Conservation (phyloP, 1,284 basidiomycete genomes). For the Apiotrichum montevideense region DNA sequence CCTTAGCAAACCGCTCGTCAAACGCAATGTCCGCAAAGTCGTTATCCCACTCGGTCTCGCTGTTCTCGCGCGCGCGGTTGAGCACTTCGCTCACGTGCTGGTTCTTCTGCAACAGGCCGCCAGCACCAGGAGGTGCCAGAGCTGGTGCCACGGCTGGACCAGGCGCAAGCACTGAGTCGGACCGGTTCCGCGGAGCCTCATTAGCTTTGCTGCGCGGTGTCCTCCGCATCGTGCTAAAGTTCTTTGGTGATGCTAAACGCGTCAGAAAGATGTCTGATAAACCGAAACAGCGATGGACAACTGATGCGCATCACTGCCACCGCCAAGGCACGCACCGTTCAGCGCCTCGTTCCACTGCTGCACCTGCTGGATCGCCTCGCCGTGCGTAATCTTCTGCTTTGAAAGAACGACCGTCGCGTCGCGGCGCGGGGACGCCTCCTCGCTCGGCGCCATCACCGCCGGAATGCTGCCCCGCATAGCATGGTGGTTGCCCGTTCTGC, state of each 20-base stretch:
- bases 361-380: conserved; percentile 88
- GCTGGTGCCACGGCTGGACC: conserved; percentile 8
- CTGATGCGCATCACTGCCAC: not conserved
- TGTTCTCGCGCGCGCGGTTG: conserved; percentile 29
- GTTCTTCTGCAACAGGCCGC: conserved; percentile 37
- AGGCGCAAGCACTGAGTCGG: conserved; percentile 6
- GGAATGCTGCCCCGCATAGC: not conserved
- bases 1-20: conserved; percentile 55
- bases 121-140: conserved; percentile 2
- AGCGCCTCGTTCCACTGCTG: conserved; percentile 98
- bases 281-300: not conserved
- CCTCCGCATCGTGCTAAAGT: conserved; percentile 28
- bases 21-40: conserved; percentile 98
- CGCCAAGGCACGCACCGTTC: conserved; percentile 59
- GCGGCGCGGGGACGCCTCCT: conserved; percentile 5
- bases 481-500: not conserved
- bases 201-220: not conserved
- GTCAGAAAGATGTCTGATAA: conserved; percentile 11
- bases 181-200: not conserved
- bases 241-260: conserved; percentile 50
- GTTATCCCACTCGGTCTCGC: conserved; percentile 61
- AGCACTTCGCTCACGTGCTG: conserved; percentile 67
- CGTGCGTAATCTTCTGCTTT: conserved; percentile 61
- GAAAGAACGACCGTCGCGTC: conserved; percentile 47
- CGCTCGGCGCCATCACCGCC: not conserved